phyloP scores from a whole-genome alignment of 129 eudicot species.

The Escallonia rubra region DNA sequence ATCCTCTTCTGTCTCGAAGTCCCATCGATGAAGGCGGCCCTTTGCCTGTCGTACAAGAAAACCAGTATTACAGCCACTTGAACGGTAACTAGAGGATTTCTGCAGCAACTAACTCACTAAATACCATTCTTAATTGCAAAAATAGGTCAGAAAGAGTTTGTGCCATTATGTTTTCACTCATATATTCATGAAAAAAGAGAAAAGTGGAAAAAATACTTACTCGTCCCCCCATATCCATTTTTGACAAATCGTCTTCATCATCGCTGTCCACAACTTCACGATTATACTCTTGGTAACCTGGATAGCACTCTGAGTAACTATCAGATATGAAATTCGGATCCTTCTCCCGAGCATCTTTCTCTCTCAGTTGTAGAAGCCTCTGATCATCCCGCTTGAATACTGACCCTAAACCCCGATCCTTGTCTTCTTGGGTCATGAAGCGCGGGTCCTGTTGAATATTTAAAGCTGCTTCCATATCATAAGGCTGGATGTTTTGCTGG shows the following conservation, averaged over 20 bases:
- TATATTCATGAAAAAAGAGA: too few relatives aligned
- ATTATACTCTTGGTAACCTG: constrained; percentile 94
- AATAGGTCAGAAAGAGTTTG: too few relatives aligned
- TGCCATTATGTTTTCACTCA: too few relatives aligned
- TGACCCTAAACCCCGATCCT: constrained; percentile 98
- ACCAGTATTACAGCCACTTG: too few relatives aligned
- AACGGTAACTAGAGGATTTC: constrained; percentile 4
- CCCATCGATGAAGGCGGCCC: constrained; percentile 97
- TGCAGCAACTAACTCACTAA: too few relatives aligned
- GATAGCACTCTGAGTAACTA: constrained; percentile 97
- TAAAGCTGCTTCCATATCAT: constrained; percentile 52
- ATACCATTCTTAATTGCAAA: too few relatives aligned
- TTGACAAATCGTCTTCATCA: constrained; percentile 89
- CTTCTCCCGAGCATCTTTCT: constrained; percentile 94
- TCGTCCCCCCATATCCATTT: constrained; percentile 99
- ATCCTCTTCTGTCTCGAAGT: constrained; percentile 94
- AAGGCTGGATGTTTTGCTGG: constrained; percentile 57
- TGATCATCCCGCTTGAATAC: constrained; percentile 94
- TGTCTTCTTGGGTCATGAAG: constrained; percentile 93
- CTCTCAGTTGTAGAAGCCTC: constrained; percentile 88
- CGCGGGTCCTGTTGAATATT: constrained; percentile 54
- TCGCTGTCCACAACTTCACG: constrained; percentile 97
- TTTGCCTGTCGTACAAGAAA: constrained; percentile 51
- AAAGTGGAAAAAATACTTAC: constrained; percentile 38
- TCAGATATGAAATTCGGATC: constrained; percentile 98